Evolutionary conservation across 2,329 filamentous ascomycete genomes (phyloP).

Genomic region (Calonectria hawksworthii): DNA sequence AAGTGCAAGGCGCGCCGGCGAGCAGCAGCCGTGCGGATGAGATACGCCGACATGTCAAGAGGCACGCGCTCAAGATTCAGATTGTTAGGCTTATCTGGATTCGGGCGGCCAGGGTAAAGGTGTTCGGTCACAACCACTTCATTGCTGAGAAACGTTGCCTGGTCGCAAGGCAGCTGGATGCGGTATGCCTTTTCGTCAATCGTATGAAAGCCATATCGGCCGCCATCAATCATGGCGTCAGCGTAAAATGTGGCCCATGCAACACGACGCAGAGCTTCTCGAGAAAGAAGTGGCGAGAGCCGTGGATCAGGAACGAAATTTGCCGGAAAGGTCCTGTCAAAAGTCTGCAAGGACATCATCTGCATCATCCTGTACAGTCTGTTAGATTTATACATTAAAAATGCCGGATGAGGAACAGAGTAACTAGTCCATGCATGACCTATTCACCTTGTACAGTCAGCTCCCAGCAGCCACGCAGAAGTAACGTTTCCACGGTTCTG

Average conservation of each 20-base stretch:
- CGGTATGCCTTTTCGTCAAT: slow-evolving; percentile 24
- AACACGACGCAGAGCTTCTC: slow-evolving; percentile 13
- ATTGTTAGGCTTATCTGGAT: not conserved
- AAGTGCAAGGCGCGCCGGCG: slow-evolving; percentile 18
- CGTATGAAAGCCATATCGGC: slow-evolving; percentile 22
- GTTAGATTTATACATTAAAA: not conserved
- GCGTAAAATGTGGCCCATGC: slow-evolving; percentile 25
- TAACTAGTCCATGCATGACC: not conserved
- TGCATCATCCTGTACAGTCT: slow-evolving; percentile 5
- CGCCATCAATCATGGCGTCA: slow-evolving; percentile 21
- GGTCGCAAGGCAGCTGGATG: slow-evolving; percentile 20
- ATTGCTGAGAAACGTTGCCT: slow-evolving; percentile 16
- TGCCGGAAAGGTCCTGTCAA: slow-evolving; percentile 1
- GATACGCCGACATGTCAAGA: slow-evolving; percentile 24
- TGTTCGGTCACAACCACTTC: not conserved
- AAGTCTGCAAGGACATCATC: slow-evolving; percentile 19
- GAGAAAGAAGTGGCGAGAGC: slow-evolving; percentile 11
- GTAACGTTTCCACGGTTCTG: slow-evolving; percentile 6
- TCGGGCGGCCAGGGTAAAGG: not conserved
- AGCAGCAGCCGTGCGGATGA: slow-evolving; percentile 16
- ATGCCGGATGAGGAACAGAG: not conserved
- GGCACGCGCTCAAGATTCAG: not conserved
- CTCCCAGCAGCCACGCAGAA: slow-evolving; percentile 12
- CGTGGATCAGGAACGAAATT: not conserved
- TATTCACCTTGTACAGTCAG: slow-evolving; percentile 1